phyloP scores from a whole-genome alignment of 164 flowering plant species.

The Kingdonia uniflora region DNA sequence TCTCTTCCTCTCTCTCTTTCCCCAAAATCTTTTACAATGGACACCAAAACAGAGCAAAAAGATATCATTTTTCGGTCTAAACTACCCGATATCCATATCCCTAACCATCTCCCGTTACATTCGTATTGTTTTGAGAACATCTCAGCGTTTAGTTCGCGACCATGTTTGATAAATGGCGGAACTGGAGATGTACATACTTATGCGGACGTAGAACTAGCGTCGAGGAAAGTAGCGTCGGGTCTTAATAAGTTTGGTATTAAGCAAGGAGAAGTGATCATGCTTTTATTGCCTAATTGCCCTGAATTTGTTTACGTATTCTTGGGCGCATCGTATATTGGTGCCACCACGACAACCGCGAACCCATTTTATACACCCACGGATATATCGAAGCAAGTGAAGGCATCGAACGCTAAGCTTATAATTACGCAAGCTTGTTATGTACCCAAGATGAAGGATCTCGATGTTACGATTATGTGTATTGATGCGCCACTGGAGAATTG shows the following conservation, averaged over 20 bases:
- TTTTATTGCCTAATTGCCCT: conserved; percentile 65
- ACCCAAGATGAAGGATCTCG: conserved; percentile 38
- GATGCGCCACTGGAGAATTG: conserved; percentile 38
- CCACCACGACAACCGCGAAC: conserved; percentile 68
- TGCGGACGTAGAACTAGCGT: conserved; percentile 50
- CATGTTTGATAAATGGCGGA: conserved; percentile 68
- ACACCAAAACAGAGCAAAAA: conserved; percentile 1
- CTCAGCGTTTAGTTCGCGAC: conserved; percentile 28
- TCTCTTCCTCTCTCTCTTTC: not conserved
- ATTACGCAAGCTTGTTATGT: conserved; percentile 45
- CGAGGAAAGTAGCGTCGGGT: conserved; percentile 58
- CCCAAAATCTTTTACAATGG: conserved; percentile 1
- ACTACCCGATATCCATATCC: conserved; percentile 78
- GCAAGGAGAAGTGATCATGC: conserved; percentile 67
- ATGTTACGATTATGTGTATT: conserved; percentile 32
- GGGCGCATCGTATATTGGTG: conserved; percentile 69
- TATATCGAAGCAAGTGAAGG: conserved; percentile 57
- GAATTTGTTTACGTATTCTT: conserved; percentile 76
- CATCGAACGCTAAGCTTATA: conserved; percentile 38
- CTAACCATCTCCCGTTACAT: conserved; percentile 68
- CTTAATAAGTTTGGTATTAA: conserved; percentile 44
- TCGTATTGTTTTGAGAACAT: conserved; percentile 72
- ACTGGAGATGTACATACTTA: conserved; percentile 41
- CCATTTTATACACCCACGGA: conserved; percentile 71
- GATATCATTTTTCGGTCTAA: conserved; percentile 74